These are phyloP conservation scores for Suhomyces kunorum DNA, from an alignment of 1,139 yeast species.

Conservation along the genomic window DNA sequence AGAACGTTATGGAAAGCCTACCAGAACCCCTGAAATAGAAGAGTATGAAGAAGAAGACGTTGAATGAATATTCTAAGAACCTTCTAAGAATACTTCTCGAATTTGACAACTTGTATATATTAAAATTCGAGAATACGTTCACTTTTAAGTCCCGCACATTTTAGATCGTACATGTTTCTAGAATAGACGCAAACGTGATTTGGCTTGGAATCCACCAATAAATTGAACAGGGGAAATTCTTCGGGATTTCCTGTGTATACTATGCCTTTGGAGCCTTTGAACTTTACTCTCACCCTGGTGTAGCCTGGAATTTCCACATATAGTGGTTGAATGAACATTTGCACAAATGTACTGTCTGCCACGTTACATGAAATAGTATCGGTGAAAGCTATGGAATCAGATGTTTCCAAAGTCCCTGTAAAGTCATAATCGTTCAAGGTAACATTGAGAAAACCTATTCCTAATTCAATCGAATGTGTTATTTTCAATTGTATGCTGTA, in stretches of 20 bases:
- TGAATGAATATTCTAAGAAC: too few species aligned
- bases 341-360: slow-evolving; percentile 21
- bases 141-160: slow-evolving; percentile 6
- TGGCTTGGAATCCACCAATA: slow-evolving; percentile 4
- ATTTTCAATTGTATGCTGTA: slow-evolving; percentile 7
- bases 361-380: slow-evolving; percentile 20
- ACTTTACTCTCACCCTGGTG: slow-evolving; percentile 15
- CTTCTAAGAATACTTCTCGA: not conserved
- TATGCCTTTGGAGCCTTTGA: slow-evolving; percentile 4
- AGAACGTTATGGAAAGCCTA: slow-evolving; percentile 43
- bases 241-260: slow-evolving; percentile 2
- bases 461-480: not conserved
- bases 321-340: slow-evolving; percentile 17
- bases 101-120: not conserved
- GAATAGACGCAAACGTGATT: slow-evolving; percentile 10
- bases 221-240: slow-evolving; percentile 1
- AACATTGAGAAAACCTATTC: slow-evolving; percentile 1
- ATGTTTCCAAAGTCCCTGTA: slow-evolving; percentile 1
- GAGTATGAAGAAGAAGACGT: slow-evolving; percentile 48
- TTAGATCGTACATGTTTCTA: slow-evolving; percentile 3
- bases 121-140: slow-evolving; percentile 3
- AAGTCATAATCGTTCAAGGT: not conserved
- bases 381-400: slow-evolving; percentile 11
- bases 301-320: slow-evolving; percentile 16
- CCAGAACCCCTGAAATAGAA: slow-evolving; percentile 39